Evolutionary conservation across 2,329 filamentous ascomycete genomes (phyloP).

Genomic region (Alternaria metachromatica): DNA sequence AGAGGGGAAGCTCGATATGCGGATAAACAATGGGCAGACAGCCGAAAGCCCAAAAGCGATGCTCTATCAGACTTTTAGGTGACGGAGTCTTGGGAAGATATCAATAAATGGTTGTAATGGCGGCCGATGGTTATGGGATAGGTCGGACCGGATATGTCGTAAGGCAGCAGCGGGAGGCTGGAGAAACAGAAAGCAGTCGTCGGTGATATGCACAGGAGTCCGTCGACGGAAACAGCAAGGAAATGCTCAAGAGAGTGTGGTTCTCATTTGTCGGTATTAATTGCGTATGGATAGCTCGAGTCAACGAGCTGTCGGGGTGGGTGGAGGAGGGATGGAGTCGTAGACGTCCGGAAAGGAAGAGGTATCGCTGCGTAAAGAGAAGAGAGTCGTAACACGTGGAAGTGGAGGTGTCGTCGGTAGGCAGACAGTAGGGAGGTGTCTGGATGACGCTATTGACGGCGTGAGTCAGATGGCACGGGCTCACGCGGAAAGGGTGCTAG

Average conservation of each 20-base stretch:
- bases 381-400: constrained; percentile 50
- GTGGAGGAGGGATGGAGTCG: constrained; percentile 27
- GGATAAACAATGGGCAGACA: constrained; percentile 45
- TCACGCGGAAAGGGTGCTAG: constrained; percentile 32
- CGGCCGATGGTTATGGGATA: constrained; percentile 26
- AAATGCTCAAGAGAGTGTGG: constrained; percentile 53
- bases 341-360: constrained; percentile 41
- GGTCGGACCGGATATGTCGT: constrained; percentile 34
- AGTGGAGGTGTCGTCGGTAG: constrained; percentile 38
- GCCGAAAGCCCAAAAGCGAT: constrained; percentile 44
- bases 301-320: constrained; percentile 47
- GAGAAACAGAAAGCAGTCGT: constrained; percentile 40
- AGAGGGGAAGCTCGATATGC: constrained; percentile 33
- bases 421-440: constrained; percentile 35
- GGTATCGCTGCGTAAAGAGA: constrained; percentile 47
- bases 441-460: constrained; percentile 34
- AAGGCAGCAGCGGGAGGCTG: constrained; percentile 36
- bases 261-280: constrained; percentile 54
- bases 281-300: constrained; percentile 47
- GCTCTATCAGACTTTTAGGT: constrained; percentile 50
- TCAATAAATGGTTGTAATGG: constrained; percentile 43
- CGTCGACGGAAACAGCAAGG: constrained; percentile 50
- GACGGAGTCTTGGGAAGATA: constrained; percentile 40
- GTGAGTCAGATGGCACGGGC: constrained; percentile 49
- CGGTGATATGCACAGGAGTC: constrained; percentile 51